Evolutionary conservation across 192 early-diverging fungal genomes (phyloP).

Genomic region (Coemansia sp.): DNA sequence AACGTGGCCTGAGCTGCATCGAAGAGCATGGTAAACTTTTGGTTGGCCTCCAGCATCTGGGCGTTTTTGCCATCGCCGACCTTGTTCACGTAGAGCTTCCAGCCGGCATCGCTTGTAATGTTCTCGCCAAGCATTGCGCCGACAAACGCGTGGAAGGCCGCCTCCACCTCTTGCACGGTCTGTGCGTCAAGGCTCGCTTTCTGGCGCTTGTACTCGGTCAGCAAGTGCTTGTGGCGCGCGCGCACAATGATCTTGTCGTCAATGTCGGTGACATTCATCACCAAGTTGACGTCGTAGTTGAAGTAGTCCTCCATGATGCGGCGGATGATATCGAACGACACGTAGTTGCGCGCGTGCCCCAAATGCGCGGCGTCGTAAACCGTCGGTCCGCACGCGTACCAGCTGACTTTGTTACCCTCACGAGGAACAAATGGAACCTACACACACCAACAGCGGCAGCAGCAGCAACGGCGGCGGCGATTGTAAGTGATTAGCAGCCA

Average conservation of each 20-base stretch:
- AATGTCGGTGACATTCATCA: conserved; percentile 99
- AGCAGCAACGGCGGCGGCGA: no score
- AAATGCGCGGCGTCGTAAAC: conserved; percentile 97
- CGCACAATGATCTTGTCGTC: conserved; percentile 98
- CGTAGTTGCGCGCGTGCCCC: conserved; percentile 95
- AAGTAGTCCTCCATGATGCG: conserved; percentile 96
- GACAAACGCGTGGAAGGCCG: conserved; percentile 69
- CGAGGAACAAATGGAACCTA: conserved; percentile 90
- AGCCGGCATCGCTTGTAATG: conserved; percentile 55
- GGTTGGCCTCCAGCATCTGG: conserved; percentile 53
- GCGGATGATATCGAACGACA: conserved; percentile 91
- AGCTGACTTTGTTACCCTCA: conserved; percentile 80
- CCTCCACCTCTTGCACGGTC: conserved; percentile 60
- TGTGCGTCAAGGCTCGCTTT: conserved; percentile 50
- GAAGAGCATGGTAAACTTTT: conserved; percentile 79
- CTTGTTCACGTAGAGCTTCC: conserved; percentile 61
- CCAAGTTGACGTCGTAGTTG: conserved; percentile 89
- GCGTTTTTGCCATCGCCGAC: conserved; percentile 53
- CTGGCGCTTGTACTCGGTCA: conserved; percentile 60
- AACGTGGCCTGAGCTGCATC: conserved; percentile 57
- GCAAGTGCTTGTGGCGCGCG: conserved; percentile 85
- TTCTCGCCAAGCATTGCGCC: conserved; percentile 55
- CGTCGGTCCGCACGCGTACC: conserved; percentile 99
- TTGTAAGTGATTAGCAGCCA: not conserved
- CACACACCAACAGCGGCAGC: not conserved